phyloP scores from a whole-genome alignment of 139 green algal genomes.

The Microglena sp. region DNA sequence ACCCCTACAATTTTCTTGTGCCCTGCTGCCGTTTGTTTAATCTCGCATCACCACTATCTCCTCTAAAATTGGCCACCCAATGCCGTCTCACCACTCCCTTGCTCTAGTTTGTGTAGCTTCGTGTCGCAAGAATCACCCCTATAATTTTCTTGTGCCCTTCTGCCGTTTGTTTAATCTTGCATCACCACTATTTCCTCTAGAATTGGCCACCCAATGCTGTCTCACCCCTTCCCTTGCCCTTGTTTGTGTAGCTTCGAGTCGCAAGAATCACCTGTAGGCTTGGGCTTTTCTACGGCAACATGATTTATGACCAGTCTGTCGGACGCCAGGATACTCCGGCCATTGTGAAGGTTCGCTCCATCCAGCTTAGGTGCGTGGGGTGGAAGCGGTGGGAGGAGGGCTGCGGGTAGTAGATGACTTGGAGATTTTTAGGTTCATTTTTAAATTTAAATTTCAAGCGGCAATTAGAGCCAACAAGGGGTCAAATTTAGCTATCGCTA shows the following conservation, averaged over 20 bases:
- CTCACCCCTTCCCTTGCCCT: not conserved
- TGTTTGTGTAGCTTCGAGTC: conserved; percentile 19
- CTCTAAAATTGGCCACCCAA: not conserved
- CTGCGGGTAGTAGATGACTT: no score
- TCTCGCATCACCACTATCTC: not conserved
- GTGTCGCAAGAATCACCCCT: conserved; percentile 36
- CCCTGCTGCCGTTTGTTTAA: no score
- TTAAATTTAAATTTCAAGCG: not conserved
- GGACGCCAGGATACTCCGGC: conserved; percentile 31
- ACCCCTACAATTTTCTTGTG: no score
- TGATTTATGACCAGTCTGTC: conserved; percentile 36
- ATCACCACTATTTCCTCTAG: not conserved
- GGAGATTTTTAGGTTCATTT: no score
- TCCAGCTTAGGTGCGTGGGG: conserved; percentile 58
- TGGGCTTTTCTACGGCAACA: conserved; percentile 35
- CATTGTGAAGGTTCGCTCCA: conserved; percentile 53
- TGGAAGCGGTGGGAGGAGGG: no score
- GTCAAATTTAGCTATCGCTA: not conserved
- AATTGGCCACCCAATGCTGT: not conserved
- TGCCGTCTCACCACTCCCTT: not conserved
- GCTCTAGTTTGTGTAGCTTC: conserved; percentile 11
- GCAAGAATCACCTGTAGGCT: conserved; percentile 34
- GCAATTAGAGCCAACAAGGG: not conserved
- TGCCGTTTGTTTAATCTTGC: not conserved
- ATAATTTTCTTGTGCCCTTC: not conserved